A percentile compares a stretch with the other conserved stretches of the same genome.
phyloP scores from a whole-genome alignment of 257 asterid species.

The Mentha longifolia region DNA sequence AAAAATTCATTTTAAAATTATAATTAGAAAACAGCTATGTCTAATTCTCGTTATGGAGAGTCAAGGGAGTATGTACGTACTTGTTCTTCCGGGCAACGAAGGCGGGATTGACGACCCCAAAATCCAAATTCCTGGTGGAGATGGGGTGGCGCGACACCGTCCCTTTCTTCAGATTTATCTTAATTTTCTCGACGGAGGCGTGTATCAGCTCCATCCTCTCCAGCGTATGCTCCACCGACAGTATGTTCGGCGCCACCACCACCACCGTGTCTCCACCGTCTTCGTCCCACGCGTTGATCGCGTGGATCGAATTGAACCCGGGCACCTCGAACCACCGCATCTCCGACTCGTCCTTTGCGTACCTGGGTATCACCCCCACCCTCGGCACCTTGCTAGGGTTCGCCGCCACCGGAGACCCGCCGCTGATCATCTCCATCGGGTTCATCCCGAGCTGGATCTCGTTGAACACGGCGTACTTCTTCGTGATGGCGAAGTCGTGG shows the following conservation, averaged over 20 bases:
- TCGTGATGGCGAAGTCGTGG: neutral
- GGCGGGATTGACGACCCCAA: slow-evolving; percentile 1
- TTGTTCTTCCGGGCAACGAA: neutral
- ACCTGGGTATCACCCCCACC: neutral
- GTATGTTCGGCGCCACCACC: slow-evolving; percentile 8
- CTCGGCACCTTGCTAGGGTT: neutral
- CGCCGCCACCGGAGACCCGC: slow-evolving; percentile 2
- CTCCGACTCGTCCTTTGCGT: neutral
- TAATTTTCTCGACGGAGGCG: neutral
- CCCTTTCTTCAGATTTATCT: neutral
- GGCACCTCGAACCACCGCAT: slow-evolving; percentile 2
- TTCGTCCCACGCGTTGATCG: slow-evolving; percentile 7
- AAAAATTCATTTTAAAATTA: too few relatives aligned
- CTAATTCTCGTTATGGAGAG: too few relatives aligned
- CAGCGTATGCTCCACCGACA: slow-evolving; percentile 5
- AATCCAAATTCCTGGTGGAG: neutral
- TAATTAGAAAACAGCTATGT: too few relatives aligned
- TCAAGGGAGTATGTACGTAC: too few relatives aligned
- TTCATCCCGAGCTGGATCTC: slow-evolving; percentile 2
- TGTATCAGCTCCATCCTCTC: slow-evolving; percentile 2
- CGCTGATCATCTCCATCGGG: neutral
- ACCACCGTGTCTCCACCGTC: neutral
- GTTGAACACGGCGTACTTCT: neutral
- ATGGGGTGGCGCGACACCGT: neutral
- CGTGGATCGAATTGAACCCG: neutral